Evolutionary conservation across 345 rosid species (phyloP).

Genomic region (Arabidopsis thaliana): DNA sequence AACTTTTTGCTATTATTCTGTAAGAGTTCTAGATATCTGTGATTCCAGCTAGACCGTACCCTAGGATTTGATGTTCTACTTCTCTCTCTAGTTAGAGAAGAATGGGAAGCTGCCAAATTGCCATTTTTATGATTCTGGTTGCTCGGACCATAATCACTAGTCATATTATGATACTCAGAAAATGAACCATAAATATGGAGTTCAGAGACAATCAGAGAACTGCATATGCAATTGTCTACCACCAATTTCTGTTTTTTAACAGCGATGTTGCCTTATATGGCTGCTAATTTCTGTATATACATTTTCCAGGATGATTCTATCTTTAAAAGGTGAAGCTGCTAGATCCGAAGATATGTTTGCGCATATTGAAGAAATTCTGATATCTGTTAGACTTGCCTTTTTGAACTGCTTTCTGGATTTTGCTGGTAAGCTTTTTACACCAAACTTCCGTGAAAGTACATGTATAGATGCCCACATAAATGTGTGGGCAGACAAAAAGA

Average conservation of each 20-base stretch:
- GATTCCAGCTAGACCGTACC: constrained; percentile 7
- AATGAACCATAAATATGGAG: not conserved
- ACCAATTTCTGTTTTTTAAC: not conserved
- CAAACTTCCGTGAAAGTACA: constrained; percentile 5
- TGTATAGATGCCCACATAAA: not conserved
- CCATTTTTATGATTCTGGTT: constrained; percentile 17
- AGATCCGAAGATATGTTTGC: constrained; percentile 67
- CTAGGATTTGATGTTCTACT: constrained; percentile 3
- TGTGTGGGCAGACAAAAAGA: constrained; percentile 1
- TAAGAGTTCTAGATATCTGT: not conserved
- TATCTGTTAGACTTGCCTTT: constrained; percentile 79
- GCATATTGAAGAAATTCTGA: constrained; percentile 82
- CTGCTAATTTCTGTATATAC: constrained; percentile 5
- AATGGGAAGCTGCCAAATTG: not conserved
- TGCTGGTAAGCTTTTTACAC: constrained; percentile 59
- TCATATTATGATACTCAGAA: not conserved
- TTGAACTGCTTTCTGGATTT: constrained; percentile 89
- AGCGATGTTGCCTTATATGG: not conserved
- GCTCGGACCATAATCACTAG: not conserved
- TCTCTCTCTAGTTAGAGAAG: constrained; percentile 2
- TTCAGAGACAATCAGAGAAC: not conserved
- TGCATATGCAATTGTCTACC: constrained; percentile 1
- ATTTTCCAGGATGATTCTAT: constrained; percentile 73
- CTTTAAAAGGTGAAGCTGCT: constrained; percentile 73
- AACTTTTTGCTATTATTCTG: not conserved